Base-by-base conservation (phyloP, 257 asterid genomes). In the Solanum pinnatisectum region DNA sequence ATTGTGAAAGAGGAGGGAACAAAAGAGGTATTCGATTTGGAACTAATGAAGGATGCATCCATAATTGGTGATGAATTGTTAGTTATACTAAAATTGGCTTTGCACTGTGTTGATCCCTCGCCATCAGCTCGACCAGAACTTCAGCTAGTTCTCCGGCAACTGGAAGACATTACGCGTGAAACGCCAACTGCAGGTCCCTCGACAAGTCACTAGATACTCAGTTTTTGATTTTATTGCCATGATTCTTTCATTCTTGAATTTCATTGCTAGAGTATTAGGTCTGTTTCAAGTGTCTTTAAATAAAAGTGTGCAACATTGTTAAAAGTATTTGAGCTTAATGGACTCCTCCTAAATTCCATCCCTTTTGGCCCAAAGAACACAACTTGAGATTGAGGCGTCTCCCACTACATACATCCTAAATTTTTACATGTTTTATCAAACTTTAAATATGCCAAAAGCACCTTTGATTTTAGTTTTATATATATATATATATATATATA, bases 1-100 rank as follows among this genome's bases (percentile, higher is more conserved):
- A 93, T 92, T 6, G 99, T 97, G 88, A 97, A 96, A 86, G 98
- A 96, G 86, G 99, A 97, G 90, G 96, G 99, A 98, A 97, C 99
- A 2, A 97, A 95, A 35, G 99, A 96, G 76, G 98, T 96, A 20
- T 97, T 97, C 11, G 98, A 97, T 79, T 81, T 97, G 93, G 99
- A 97, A 90, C 86, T 97, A 88, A 94, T 96, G 98, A 95, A 92
- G 92, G 98, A 96, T 87, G 98, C 97, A 3, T 89, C 98, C 1
- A 95, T 92, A 3, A 92, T 95, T 39, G 99, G 99, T 10, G 99
- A 97, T 87, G 99, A 96, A 90, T 40, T 97, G 89, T 82, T 97
- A 92, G 93, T 93, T 46, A 93, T 98, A 0, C 83, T 97, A 92
- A 97, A 97, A 88, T 87, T 96, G 88, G 98, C 98, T n/a, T 84